These are phyloP conservation scores for Lipomyces anomalus DNA, from an alignment of 805 yeast species.

Conservation along the genomic window DNA sequence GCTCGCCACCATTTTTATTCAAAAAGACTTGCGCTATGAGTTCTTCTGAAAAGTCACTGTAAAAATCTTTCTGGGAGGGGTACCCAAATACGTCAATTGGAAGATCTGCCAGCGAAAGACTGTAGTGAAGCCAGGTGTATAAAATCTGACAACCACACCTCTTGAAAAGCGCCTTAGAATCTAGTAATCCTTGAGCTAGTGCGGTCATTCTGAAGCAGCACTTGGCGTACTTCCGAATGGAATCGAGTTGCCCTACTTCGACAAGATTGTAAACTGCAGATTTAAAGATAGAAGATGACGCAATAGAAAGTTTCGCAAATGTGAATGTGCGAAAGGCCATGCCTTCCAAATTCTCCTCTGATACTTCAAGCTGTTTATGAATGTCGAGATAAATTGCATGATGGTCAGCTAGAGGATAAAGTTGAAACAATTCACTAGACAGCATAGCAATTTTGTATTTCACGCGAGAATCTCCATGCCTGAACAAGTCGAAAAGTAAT, in stretches of 20 bases:
- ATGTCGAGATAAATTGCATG: conserved; percentile 5
- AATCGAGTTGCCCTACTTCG: conserved; percentile 1
- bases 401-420: neutral
- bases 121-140: conserved; percentile 7
- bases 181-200: conserved; percentile 29
- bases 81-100: conserved; percentile 19
- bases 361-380: neutral
- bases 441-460: neutral
- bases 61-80: conserved; percentile 9
- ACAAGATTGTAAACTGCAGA: conserved; percentile 6
- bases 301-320: neutral
- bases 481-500: conserved; percentile 2
- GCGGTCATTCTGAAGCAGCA: conserved; percentile 50
- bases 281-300: conserved; percentile 1
- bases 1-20: neutral
- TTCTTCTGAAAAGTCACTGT: conserved; percentile 3
- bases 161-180: conserved; percentile 10
- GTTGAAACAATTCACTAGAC: neutral
- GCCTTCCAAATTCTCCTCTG: neutral
- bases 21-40: neutral
- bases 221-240: conserved; percentile 39
- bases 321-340: conserved; percentile 8
- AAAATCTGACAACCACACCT: conserved; percentile 10
- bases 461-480: conserved; percentile 6
- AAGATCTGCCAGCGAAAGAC: conserved; percentile 2